phyloP scores from a whole-genome alignment of 176 grass and related monocot species.

The Zoysia pacifica region DNA sequence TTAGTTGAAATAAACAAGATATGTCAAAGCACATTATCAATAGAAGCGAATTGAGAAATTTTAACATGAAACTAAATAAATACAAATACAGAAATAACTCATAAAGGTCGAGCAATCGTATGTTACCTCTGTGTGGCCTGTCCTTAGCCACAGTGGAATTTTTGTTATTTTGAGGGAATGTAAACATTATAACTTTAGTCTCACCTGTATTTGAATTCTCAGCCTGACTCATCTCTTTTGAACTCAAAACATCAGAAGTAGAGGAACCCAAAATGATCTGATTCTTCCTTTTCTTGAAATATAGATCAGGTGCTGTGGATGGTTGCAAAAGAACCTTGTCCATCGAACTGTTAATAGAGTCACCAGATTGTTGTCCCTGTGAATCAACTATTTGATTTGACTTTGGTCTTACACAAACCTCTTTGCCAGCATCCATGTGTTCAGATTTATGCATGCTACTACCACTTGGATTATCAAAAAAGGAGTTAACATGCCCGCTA shows the following conservation, averaged over 20 bases:
- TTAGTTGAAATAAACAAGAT: slow-evolving; percentile 1
- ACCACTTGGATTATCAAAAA: slow-evolving; percentile 38
- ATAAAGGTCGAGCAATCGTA: slow-evolving; percentile 7
- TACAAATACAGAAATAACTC: background rate
- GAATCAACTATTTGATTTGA: slow-evolving; percentile 71
- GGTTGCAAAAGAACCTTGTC: slow-evolving; percentile 52
- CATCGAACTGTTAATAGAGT: slow-evolving; percentile 39
- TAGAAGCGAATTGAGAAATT: background rate
- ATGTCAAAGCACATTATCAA: background rate
- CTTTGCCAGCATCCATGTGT: slow-evolving; percentile 40
- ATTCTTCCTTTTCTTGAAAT: slow-evolving; percentile 86
- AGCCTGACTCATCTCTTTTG: slow-evolving; percentile 44
- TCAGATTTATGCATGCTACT: slow-evolving; percentile 38
- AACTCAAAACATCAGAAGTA: slow-evolving; percentile 54
- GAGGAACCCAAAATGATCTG: slow-evolving; percentile 76
- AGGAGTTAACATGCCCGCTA: slow-evolving; percentile 10
- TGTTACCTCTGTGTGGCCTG: slow-evolving; percentile 66
- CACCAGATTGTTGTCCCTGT: slow-evolving; percentile 50
- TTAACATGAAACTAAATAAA: background rate
- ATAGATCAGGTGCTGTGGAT: slow-evolving; percentile 58
- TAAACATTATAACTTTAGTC: slow-evolving; percentile 54
- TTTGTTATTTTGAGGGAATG: slow-evolving; percentile 33
- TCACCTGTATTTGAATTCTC: slow-evolving; percentile 67
- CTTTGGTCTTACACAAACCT: slow-evolving; percentile 63
- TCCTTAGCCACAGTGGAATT: slow-evolving; percentile 42